Conservation (phyloP, 805 yeast species). For the Phaffomyces opuntiae region DNA sequence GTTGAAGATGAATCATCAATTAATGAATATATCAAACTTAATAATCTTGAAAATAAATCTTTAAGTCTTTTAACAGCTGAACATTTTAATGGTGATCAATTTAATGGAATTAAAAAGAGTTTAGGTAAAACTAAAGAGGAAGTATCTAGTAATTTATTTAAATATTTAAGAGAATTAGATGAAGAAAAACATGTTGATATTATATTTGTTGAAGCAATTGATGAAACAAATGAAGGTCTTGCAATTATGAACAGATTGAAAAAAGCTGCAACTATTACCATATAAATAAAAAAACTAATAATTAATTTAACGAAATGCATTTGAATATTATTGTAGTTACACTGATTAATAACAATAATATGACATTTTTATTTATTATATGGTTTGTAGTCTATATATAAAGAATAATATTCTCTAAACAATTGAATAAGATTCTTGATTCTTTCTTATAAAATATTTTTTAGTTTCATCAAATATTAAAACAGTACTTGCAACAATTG, state of each 20-base stretch:
- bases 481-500: conserved; percentile 66
- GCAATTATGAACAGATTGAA: conserved; percentile 90
- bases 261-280: conserved; percentile 67
- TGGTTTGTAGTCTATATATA: not conserved
- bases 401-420: conserved; percentile 12
- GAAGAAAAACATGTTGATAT: conserved; percentile 49
- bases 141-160: conserved; percentile 71
- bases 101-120: conserved; percentile 21
- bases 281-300: not conserved
- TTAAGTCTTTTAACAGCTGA: conserved; percentile 48
- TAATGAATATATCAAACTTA: conserved; percentile 23
- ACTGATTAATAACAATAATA: not conserved
- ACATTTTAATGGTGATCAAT: conserved; percentile 13
- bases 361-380: not conserved
- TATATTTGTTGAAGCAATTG: conserved; percentile 80
- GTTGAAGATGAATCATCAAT: conserved; percentile 36
- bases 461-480: conserved; percentile 79
- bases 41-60: conserved; percentile 23
- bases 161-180: conserved; percentile 69
- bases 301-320: not conserved
- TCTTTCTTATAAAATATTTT: conserved; percentile 36
- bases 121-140: conserved; percentile 43
- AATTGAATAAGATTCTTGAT: conserved; percentile 17
- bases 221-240: conserved; percentile 70
- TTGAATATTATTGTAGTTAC: not conserved